Evolutionary conservation across 2,329 filamentous ascomycete species (phyloP).

Genomic region (Trichoderma arundinaceum): DNA sequence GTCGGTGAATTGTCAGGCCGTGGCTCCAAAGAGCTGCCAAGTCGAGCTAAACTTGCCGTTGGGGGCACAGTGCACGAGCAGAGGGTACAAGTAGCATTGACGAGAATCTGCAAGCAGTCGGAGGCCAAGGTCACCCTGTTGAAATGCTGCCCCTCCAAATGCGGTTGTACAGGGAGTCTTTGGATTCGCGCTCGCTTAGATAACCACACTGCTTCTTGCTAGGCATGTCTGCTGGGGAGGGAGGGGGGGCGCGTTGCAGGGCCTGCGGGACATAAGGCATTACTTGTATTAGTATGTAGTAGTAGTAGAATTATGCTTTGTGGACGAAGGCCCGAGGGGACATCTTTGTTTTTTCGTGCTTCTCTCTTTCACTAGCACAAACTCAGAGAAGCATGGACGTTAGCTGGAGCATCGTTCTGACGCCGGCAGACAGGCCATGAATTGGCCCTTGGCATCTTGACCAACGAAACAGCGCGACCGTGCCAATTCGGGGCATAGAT

Average conservation of each 20-base stretch:
- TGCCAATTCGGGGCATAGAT: conserved; percentile 33
- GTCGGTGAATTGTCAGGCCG: conserved; percentile 23
- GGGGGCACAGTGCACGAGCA: conserved; percentile 18
- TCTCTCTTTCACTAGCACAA: conserved; percentile 20
- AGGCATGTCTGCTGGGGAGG: too few species aligned
- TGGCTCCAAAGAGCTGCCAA: conserved; percentile 16
- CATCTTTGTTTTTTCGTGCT: not conserved
- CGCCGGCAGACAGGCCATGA: conserved; percentile 29
- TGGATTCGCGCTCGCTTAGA: conserved; percentile 12
- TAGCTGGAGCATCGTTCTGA: conserved; percentile 29
- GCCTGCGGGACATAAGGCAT: not conserved
- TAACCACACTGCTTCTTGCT: not conserved
- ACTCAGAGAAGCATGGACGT: conserved; percentile 29
- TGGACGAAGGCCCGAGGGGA: not conserved
- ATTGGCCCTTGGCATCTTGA: conserved; percentile 25
- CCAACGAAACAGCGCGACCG: conserved; percentile 37
- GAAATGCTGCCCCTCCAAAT: conserved; percentile 5
- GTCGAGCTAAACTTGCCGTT: conserved; percentile 22
- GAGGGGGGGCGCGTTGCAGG: too few species aligned
- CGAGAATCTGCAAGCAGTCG: conserved; percentile 26
- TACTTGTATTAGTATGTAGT: not conserved
- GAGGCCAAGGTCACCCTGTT: conserved; percentile 2
- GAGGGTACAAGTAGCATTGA: not conserved
- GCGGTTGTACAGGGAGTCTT: conserved; percentile 6
- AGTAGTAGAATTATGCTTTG: conserved; percentile 8